Base-by-base conservation (phyloP, 2,329 filamentous ascomycete genomes). In the Cucurbitaria berberidis region DNA sequence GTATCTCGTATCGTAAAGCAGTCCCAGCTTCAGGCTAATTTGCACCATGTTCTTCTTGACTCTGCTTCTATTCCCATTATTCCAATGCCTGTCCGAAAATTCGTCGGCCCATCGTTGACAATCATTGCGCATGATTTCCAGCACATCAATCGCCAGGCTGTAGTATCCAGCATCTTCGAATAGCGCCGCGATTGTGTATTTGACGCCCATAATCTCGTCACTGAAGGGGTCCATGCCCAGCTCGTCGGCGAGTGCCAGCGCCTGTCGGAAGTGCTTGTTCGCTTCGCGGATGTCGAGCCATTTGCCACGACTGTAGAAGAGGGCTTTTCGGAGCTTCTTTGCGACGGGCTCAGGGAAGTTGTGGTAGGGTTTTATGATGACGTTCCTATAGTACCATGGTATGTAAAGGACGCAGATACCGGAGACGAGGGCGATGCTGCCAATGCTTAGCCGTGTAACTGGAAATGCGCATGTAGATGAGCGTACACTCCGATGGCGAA, bases 141-240 rank as follows among this genome's bases (percentile, higher is more conserved):
- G 77, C 3, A 96, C 86, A 44, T 90, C 84, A 51, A 90, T 87
- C 0, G 92, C 86, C 51, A 87, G 84, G 19, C 84, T 81, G 67
- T 87, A 87, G 65, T 89, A 85, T 27, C 87, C 82, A 15, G 90
- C 84, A 68, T 89, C 88, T 75, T 97, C 91, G 57, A 96, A 82
- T 81, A 96, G 86, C 9, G 83, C 82, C 1, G 91, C 87, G 8
- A 96, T 81, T 70, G 93, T 87, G 45, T 98, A 87, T 69, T 92
- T 91, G 46, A 98, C 87, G 8, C 95, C 95, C 63, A 97, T 82
- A 29, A 97, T 88, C 72, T 97, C 93, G 64, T 97, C 90, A 3
- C 90, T 93, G 72, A 93, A 96, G 0, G 90, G 91, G 69, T 98
- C 91, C 78, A 99, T 85, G 0, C 87, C 86, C 45, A 89, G 70